Base-by-base conservation (phyloP, 2,329 filamentous ascomycete genomes). In the Diaporthe humulicola region DNA sequence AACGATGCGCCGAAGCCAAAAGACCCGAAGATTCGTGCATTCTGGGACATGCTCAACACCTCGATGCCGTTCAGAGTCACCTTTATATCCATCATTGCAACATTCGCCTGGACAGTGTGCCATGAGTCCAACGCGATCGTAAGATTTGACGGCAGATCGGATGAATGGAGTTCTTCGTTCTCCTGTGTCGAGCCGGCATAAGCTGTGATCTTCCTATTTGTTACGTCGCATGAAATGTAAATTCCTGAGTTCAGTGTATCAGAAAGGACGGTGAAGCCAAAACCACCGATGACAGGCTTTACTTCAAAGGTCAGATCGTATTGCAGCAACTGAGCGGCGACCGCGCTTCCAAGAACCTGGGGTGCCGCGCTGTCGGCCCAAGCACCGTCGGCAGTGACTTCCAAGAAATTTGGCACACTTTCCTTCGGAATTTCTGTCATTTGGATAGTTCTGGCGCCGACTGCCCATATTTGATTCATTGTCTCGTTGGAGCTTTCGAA, bases 401-500 rank as follows among this genome's bases (percentile, higher is more conserved):
- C 36, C 14, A 61, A 10, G 15, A 42, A 61, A 15, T 61, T 15
- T 0, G 57, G 57, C 14, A 61, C 4, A 12, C 15, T 61, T 3
- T 42, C 17, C 36, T 25, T 4, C 6, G 57, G 57, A 3, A 61
- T 42, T 19, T 61, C 57, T 17, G 57, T 42, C 36, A 61, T 25
- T 15, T 61, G 57, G n/a, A 61, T 17, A 19, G 57, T 61, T 19
- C 57, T 22, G 28, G 57, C n/a, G 4, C 57, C 57, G 6, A 61
- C 57, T n/a, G 36, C 14, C 57, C 57, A 61, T 5, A 61, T 61
- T 15, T 42, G 9, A 8, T 61, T 61, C 36, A 61, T 1, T 9
- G 36, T 42, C n/a, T 61, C 57, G 38, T 61, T 17, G 36, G 57
- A 61, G n/a, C 36, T 42, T 12, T 61, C 57, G n/a, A 61, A 61